Evolutionary conservation across 192 early-diverging fungal genomes (phyloP).

Genomic region (Spizellomyces punctatus): DNA sequence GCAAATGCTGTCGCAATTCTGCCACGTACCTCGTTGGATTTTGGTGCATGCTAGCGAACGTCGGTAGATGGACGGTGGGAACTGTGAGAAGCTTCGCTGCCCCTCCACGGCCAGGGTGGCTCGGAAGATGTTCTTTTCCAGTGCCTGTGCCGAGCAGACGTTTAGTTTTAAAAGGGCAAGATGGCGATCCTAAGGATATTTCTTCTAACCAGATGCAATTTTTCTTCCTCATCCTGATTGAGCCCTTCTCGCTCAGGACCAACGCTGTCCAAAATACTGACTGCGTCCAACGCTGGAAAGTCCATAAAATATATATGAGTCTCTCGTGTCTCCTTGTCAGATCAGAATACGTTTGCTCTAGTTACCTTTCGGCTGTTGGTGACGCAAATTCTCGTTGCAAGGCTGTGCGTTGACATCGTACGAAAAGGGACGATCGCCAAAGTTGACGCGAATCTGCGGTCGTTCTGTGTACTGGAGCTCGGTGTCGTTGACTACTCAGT

Average conservation of each 20-base stretch:
- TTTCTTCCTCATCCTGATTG: slow-evolving; percentile 54
- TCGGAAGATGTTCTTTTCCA: slow-evolving; percentile 50
- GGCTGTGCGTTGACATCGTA: slow-evolving; percentile 30
- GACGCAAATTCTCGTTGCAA: slow-evolving; percentile 22
- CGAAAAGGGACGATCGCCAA: slow-evolving; percentile 48
- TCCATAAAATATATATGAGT: not conserved
- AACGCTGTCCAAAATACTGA: slow-evolving; percentile 31
- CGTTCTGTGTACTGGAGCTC: slow-evolving; percentile 18
- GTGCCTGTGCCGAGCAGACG: slow-evolving; percentile 16
- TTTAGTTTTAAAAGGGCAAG: too few species aligned
- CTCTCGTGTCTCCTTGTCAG: not conserved
- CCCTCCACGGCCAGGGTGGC: slow-evolving; percentile 33
- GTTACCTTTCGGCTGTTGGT: slow-evolving; percentile 25
- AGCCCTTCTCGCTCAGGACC: not conserved
- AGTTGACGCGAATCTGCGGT: slow-evolving; percentile 47
- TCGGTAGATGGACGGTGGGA: slow-evolving; percentile 59
- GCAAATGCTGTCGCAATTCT: slow-evolving; percentile 11
- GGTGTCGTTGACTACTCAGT: not conserved
- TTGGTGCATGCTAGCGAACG: slow-evolving; percentile 54
- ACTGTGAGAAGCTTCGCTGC: slow-evolving; percentile 57
- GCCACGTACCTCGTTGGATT: slow-evolving; percentile 44
- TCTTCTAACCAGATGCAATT: slow-evolving; percentile 42
- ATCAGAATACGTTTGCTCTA: not conserved
- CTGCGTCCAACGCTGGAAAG: slow-evolving; percentile 14
- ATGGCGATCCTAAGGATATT: too few species aligned